Evolutionary conservation across 176 grass and related monocot species (phyloP).

Genomic region (Metroxylon sagu): DNA sequence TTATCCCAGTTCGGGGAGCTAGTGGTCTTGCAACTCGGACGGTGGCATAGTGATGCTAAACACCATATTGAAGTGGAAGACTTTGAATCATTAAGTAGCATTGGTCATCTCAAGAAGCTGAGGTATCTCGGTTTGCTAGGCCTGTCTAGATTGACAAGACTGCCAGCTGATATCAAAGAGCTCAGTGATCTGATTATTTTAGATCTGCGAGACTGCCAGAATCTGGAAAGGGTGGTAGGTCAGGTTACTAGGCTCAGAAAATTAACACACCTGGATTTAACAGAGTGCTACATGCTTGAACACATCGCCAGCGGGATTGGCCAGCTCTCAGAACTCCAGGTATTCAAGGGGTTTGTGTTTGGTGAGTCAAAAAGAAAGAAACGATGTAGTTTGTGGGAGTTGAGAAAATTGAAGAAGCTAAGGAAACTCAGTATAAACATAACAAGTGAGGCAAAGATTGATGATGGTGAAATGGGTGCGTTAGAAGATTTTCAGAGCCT

Average conservation of each 20-base stretch:
- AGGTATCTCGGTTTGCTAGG: too few relatives aligned
- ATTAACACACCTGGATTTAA: slow-evolving; percentile 39
- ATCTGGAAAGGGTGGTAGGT: background rate
- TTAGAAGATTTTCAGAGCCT: too few relatives aligned
- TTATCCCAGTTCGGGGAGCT: too few relatives aligned
- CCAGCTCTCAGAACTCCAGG: background rate
- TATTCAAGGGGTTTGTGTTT: too few relatives aligned
- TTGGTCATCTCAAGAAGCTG: too few relatives aligned
- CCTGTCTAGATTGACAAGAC: too few relatives aligned
- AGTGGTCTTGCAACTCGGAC: too few relatives aligned
- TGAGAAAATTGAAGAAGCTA: background rate
- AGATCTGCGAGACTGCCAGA: background rate
- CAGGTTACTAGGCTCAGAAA: background rate
- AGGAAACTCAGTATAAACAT: background rate
- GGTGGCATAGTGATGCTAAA: too few relatives aligned
- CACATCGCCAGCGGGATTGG: slow-evolving; percentile 10
- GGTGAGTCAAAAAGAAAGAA: background rate
- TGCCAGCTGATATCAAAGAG: background rate
- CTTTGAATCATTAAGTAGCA: too few relatives aligned
- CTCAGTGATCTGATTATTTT: background rate
- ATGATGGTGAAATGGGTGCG: background rate
- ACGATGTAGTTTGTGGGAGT: background rate
- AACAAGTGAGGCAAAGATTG: background rate
- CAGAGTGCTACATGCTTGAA: slow-evolving; percentile 44
- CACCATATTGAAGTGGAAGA: too few relatives aligned